Conservation (phyloP, 768 basidiomycete genomes). For the Russula vinacea region DNA sequence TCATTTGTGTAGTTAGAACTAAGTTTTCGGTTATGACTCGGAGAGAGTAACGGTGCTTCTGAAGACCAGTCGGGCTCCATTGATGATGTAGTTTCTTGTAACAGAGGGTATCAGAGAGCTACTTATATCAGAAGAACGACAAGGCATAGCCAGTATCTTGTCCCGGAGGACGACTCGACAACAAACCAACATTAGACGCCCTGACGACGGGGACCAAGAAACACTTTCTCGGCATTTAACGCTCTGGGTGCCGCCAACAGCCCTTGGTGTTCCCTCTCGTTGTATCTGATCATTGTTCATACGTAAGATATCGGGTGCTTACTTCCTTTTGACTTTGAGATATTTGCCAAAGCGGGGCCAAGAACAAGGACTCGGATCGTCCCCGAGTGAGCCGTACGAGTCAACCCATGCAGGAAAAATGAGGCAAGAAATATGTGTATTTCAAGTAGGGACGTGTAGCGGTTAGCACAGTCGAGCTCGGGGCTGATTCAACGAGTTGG, state of each 20-base stretch:
- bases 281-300: slow-evolving; percentile 1
- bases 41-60: background rate
- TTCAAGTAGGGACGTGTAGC: background rate
- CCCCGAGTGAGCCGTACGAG: background rate
- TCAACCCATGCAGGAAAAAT: background rate
- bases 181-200: background rate
- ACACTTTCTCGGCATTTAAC: background rate
- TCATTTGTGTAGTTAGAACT: background rate
- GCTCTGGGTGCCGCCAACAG: background rate
- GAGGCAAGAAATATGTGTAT: background rate
- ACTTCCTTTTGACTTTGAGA: background rate
- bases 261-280: background rate
- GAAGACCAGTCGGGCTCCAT: background rate
- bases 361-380: background rate
- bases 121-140: slow-evolving; percentile 2
- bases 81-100: background rate
- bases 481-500: background rate
- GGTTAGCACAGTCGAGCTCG: background rate
- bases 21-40: background rate
- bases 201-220: background rate
- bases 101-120: background rate
- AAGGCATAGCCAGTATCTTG: background rate
- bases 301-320: background rate
- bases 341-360: too few species aligned
- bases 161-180: background rate